phyloP scores from a whole-genome alignment of 495 filamentous ascomycete genomes.

The Podospora appendiculata region DNA sequence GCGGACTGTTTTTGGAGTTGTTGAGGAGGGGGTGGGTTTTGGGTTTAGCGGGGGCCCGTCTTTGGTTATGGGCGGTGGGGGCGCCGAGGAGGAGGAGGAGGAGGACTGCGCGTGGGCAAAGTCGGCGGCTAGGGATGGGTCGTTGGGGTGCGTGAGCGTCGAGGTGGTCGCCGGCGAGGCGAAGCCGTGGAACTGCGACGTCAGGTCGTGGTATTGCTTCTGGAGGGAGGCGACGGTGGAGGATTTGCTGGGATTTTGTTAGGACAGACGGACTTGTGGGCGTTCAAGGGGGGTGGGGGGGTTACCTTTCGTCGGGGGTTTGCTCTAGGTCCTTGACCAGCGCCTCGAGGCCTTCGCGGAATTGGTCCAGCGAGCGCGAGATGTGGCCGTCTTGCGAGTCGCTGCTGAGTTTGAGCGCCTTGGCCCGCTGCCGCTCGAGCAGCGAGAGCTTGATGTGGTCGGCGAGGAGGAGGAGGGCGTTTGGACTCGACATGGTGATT shows the following conservation, averaged over 20 bases:
- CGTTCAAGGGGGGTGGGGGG: background rate
- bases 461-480: slow-evolving; percentile 65
- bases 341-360: slow-evolving; percentile 73
- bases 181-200: slow-evolving; percentile 54
- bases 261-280: background rate
- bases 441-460: slow-evolving; percentile 75
- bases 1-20: slow-evolving; percentile 72
- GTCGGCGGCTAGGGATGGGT: slow-evolving; percentile 56
- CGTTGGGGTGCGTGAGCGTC: slow-evolving; percentile 55
- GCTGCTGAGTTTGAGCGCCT: slow-evolving; percentile 68
- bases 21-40: slow-evolving; percentile 21
- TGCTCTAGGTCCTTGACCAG: slow-evolving; percentile 60
- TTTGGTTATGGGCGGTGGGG: background rate
- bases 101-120: slow-evolving; percentile 53
- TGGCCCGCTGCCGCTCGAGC: slow-evolving; percentile 85
- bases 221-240: slow-evolving; percentile 45
- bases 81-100: slow-evolving; percentile 21
- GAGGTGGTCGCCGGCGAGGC: slow-evolving; percentile 38
- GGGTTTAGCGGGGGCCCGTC: background rate
- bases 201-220: slow-evolving; percentile 52
- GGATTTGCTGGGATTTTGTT: slow-evolving; percentile 4
- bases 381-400: slow-evolving; percentile 86
- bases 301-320: slow-evolving; percentile 49
- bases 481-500: slow-evolving; percentile 41
- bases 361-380: slow-evolving; percentile 76